Percentiles rank a stretch among this genome's conserved stretches.
Evolutionary conservation across 2,329 filamentous ascomycete genomes (phyloP).

Genomic region (Cordyceps cicadae): DNA sequence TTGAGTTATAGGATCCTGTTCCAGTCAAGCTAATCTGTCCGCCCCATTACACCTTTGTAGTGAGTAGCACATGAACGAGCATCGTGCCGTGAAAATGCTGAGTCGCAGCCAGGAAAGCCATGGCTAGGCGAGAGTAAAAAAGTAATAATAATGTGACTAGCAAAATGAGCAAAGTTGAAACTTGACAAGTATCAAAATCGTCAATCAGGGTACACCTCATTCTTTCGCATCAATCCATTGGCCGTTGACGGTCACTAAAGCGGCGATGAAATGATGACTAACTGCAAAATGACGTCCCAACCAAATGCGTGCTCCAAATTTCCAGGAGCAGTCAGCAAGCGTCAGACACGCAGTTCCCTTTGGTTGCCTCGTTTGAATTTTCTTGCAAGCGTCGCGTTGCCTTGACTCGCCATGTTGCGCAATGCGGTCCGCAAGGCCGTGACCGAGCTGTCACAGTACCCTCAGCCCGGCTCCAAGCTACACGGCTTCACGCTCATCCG

Average conservation of each 20-base stretch:
- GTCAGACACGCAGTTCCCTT: not conserved
- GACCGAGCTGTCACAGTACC: constrained; percentile 67
- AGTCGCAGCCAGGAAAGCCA: too few species aligned
- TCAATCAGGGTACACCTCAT: not conserved
- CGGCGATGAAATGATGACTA: constrained; percentile 10
- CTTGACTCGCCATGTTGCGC: constrained; percentile 37
- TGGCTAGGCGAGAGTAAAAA: too few species aligned
- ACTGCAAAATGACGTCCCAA: constrained; percentile 4
- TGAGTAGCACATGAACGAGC: too few species aligned
- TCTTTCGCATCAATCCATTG: not conserved
- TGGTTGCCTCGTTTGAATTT: not conserved
- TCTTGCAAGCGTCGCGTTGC: not conserved
- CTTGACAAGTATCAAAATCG: too few species aligned
- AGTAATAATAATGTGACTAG: too few species aligned
- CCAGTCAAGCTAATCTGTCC: too few species aligned
- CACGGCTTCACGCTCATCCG: constrained; percentile 90
- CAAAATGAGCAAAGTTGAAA: too few species aligned
- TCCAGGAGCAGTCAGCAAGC: not conserved
- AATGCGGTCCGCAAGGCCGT: constrained; percentile 54
- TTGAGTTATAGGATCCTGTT: too few species aligned
- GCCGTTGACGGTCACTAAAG: not conserved
- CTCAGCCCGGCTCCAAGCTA: constrained; percentile 73
- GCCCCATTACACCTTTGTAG: too few species aligned
- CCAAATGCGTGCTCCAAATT: not conserved
- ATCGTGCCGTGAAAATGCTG: too few species aligned